Evolutionary conservation across 192 early-diverging fungal species (phyloP), one percentile per base, ranked within the genome.

Genomic region (Linnemannia exigua): DNA sequence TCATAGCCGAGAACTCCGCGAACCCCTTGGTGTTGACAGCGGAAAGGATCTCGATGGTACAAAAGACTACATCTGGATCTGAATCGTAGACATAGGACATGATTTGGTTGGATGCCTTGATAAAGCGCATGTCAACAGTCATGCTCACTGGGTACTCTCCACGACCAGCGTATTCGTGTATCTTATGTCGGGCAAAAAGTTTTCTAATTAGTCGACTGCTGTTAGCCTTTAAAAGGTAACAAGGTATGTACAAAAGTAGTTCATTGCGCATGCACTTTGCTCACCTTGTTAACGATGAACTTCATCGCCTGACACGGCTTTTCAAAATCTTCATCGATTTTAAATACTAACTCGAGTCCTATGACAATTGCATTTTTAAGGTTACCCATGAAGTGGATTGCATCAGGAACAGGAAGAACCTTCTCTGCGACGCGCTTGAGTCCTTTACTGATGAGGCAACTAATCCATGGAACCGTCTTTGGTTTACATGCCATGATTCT

Each of bases 31-130:
- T 88, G n/a, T 51, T 52, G 1, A 22, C 66, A 3, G 70, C 77
- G 46, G 81, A 50, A 15, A 88, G 37, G 19, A 88, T 33, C 67
- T 85, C 76, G 9, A 89, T 71, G 38, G 79, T 76, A 36, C 75
- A 76, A 44, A 82, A 89, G 7, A 79, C 70, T 8, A 79, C 73
- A 0, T 89, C 70, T 14, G 87, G 82, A 36, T 89, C 82, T 33
- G 76, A 17, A 47, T 88, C 87, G 35, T 88, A 89, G 8, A 70
- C 54, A 11, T 63, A 36, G 16, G 87, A 72, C 63, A 89, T 67
- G 35, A 76, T 17, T 31, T 75, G 67, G 8, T 38, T n/a, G 0
- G 87, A 89, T 0, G 63, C 12, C 61, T 89, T 89, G 35, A 77
- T 51, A n/a, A 89, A 79, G 28, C 88, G 67, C 50, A 88, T 77